Conservation (phyloP, 352 stramenopile species). For the Phytophthora sansomeana region DNA sequence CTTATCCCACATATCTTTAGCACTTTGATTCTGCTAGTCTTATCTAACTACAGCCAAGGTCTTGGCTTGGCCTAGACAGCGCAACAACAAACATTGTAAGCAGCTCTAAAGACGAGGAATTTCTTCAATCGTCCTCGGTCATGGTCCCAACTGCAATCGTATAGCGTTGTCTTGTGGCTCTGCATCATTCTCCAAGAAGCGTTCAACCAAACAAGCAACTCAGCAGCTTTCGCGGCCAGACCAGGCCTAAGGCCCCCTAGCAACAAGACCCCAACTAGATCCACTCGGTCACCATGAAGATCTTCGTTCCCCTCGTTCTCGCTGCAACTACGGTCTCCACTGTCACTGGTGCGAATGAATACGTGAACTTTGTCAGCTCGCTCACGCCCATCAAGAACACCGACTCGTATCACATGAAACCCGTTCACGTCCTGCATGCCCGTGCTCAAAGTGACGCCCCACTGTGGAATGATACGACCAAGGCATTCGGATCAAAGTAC, state of each 20-base stretch:
- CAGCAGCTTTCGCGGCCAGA: neutral
- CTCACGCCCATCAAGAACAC: conserved; percentile 19
- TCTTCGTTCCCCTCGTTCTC: conserved; percentile 19
- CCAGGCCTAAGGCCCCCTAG: too few species aligned
- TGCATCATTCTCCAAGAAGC: conserved; percentile 14
- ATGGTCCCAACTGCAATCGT: neutral
- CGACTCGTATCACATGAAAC: conserved; percentile 39
- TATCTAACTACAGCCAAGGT: neutral
- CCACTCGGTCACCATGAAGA: conserved; percentile 23
- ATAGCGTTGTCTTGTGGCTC: neutral
- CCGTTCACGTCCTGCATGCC: conserved; percentile 50
- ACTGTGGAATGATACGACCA: conserved; percentile 25
- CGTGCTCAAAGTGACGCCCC: conserved; percentile 58
- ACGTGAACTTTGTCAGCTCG: too few species aligned
- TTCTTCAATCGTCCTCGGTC: neutral
- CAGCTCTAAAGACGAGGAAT: neutral
- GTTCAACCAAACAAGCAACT: conserved; percentile 2
- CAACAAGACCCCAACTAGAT: neutral
- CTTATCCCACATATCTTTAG: neutral
- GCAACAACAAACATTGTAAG: neutral
- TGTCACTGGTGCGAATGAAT: too few species aligned
- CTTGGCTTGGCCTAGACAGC: neutral
- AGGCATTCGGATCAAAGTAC: conserved; percentile 38
- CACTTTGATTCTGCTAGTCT: neutral
- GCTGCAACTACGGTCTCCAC: conserved; percentile 9